phyloP scores from a whole-genome alignment of 345 rosid species.

The Linum lewisii region DNA sequence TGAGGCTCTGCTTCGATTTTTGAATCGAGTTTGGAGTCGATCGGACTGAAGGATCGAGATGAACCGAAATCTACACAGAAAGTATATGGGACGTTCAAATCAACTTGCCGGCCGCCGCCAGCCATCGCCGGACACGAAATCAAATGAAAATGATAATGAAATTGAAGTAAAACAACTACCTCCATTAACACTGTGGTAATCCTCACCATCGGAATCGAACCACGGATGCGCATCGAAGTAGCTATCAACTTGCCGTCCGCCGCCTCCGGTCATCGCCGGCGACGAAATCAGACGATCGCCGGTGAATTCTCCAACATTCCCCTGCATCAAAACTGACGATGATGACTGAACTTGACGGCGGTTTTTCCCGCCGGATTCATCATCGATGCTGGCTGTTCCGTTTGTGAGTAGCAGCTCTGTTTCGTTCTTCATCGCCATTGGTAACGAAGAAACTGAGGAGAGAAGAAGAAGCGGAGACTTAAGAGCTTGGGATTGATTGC shows the following conservation, averaged over 20 bases:
- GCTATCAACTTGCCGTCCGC: slow-evolving; percentile 33
- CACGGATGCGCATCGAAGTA: slow-evolving; percentile 53
- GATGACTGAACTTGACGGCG: background rate
- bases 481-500: background rate
- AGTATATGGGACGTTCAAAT: no score
- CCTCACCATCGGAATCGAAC: slow-evolving; percentile 61
- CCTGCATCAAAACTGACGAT: background rate
- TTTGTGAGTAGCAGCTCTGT: no score
- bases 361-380: no score
- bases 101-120: no score
- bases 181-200: slow-evolving; percentile 47
- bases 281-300: no score
- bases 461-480: slow-evolving; percentile 12
- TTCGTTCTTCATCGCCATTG: slow-evolving; percentile 4
- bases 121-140: no score
- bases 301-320: background rate
- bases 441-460: background rate
- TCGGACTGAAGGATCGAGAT: slow-evolving; percentile 28
- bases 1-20: slow-evolving; percentile 6
- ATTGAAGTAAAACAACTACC: slow-evolving; percentile 34
- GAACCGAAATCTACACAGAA: slow-evolving; percentile 35
- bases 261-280: slow-evolving; percentile 1
- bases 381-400: background rate
- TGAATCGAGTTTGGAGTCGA: slow-evolving; percentile 16
- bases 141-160: background rate